Evolutionary conservation across 805 yeast species (phyloP).

Genomic region (Teunomyces pallodes): DNA sequence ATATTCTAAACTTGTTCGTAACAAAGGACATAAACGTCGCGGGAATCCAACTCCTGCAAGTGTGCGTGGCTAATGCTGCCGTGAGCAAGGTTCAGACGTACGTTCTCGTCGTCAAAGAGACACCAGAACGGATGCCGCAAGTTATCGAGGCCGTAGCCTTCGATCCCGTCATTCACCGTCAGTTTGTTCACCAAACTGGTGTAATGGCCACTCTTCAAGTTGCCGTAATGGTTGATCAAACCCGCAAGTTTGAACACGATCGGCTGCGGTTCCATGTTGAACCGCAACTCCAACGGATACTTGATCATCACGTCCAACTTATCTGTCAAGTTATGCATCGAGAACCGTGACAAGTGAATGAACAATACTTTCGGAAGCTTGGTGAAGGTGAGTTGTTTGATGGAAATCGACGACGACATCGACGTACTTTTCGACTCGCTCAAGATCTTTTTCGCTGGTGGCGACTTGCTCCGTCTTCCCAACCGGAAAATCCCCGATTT

Average conservation of each 20-base stretch:
- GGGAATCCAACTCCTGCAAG: slow-evolving; percentile 37
- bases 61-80: slow-evolving; percentile 41
- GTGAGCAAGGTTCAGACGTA: slow-evolving; percentile 43
- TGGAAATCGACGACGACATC: slow-evolving; percentile 13
- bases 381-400: slow-evolving; percentile 29
- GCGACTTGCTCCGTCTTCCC: slow-evolving; percentile 34
- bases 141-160: slow-evolving; percentile 15
- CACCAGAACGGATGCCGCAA: slow-evolving; percentile 58
- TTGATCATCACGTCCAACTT: slow-evolving; percentile 49
- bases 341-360: slow-evolving; percentile 43
- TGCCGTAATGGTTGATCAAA: slow-evolving; percentile 70
- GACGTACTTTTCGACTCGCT: slow-evolving; percentile 1
- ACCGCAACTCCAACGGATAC: slow-evolving; percentile 54
- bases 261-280: slow-evolving; percentile 34
- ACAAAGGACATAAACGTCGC: slow-evolving; percentile 68
- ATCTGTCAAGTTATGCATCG: slow-evolving; percentile 51
- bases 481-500: slow-evolving; percentile 35
- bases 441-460: slow-evolving; percentile 14
- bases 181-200: slow-evolving; percentile 61
- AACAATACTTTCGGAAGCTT: slow-evolving; percentile 37
- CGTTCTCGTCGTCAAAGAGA: slow-evolving; percentile 70
- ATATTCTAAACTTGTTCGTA: slow-evolving; percentile 43
- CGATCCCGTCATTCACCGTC: slow-evolving; percentile 6
- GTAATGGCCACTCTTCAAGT: slow-evolving; percentile 72
- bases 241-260: slow-evolving; percentile 56